These are phyloP conservation scores for Starmerella vitae DNA, from an alignment of 805 yeast genomes.

Conservation along the genomic window DNA sequence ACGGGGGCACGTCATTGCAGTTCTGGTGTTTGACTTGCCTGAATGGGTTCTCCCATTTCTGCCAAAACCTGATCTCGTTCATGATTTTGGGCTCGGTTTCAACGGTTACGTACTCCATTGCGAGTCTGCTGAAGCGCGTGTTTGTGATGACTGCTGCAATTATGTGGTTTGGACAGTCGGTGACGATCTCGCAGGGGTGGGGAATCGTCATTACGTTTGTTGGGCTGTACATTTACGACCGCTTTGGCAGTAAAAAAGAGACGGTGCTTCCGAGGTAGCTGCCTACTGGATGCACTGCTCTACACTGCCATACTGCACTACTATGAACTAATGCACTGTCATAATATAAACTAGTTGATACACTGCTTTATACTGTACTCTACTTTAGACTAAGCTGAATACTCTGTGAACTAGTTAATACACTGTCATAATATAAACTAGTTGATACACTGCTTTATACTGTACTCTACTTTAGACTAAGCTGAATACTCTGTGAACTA, in stretches of 20 bases:
- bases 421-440: no score
- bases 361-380: no score
- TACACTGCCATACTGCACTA: no score
- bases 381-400: no score
- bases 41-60: constrained; percentile 65
- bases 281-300: no score
- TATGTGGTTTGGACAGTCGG: constrained; percentile 40
- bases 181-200: constrained; percentile 29
- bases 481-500: no score
- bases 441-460: no score
- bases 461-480: no score
- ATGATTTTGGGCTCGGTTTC: constrained; percentile 69
- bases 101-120: constrained; percentile 75
- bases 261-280: constrained; percentile 5
- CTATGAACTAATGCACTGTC: no score
- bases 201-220: constrained; percentile 31
- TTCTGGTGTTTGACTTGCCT: constrained; percentile 36
- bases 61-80: constrained; percentile 69
- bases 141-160: constrained; percentile 70
- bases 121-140: constrained; percentile 78
- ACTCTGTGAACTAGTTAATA: no score
- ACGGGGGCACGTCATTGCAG: constrained; percentile 30
- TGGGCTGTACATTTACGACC: constrained; percentile 33
- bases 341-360: no score
- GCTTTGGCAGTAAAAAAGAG: constrained; percentile 26